Conservation (phyloP, 805 yeast species). For the Starmerella sirachaensis region DNA sequence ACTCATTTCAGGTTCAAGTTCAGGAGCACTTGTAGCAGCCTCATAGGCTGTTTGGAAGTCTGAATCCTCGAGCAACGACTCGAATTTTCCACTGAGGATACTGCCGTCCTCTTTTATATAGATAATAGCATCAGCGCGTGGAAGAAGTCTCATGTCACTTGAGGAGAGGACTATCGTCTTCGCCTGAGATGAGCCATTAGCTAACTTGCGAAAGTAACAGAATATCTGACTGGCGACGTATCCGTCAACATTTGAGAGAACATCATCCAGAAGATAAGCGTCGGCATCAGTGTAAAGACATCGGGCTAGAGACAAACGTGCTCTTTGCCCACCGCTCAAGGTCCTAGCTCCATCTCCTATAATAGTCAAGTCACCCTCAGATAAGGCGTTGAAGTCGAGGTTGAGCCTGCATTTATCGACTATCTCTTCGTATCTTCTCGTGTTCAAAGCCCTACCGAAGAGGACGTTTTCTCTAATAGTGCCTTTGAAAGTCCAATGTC, state of each 20-base stretch:
- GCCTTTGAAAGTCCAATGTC: constrained; percentile 90
- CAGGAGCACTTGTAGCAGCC: constrained; percentile 7
- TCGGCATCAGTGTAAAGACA: constrained; percentile 89
- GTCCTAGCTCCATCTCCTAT: constrained; percentile 95
- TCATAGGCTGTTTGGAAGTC: constrained; percentile 1
- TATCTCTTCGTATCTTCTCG: constrained; percentile 49
- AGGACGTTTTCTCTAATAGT: constrained; percentile 62
- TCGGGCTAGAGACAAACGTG: constrained; percentile 79
- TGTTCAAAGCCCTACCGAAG: constrained; percentile 76
- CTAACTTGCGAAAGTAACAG: constrained; percentile 62
- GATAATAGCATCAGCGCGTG: constrained; percentile 54
- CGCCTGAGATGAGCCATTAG: constrained; percentile 30
- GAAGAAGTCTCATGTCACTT: constrained; percentile 62
- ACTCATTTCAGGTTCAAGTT: background rate
- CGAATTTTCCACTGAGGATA: constrained; percentile 47
- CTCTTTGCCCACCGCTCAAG: constrained; percentile 89
- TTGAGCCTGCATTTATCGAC: constrained; percentile 63
- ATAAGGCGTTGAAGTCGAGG: constrained; percentile 58
- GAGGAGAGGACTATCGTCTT: constrained; percentile 69
- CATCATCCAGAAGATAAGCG: constrained; percentile 73
- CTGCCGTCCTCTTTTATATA: constrained; percentile 48
- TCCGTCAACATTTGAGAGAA: constrained; percentile 89
- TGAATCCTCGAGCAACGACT: constrained; percentile 33
- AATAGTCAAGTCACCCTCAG: constrained; percentile 76
- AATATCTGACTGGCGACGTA: constrained; percentile 78